A percentile compares a stretch with the other conserved stretches of the same genome.
Conservation (phyloP, 805 yeast genomes). For the Jamesozyma gamospora region DNA sequence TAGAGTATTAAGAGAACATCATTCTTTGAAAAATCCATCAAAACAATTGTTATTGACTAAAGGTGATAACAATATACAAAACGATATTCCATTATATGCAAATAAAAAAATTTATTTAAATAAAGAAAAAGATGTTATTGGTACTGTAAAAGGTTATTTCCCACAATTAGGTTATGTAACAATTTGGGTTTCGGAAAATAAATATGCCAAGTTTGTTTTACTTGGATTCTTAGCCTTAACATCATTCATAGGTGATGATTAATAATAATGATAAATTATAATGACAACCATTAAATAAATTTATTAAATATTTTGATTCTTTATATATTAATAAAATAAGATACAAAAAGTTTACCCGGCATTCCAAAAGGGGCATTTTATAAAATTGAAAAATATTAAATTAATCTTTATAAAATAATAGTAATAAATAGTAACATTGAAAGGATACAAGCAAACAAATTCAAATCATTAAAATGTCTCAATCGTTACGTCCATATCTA, state of each 20-base stretch:
- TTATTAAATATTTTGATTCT: too few species aligned
- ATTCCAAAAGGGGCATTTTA: too few species aligned
- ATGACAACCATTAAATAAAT: too few species aligned
- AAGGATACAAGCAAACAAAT: too few species aligned
- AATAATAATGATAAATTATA: too few species aligned
- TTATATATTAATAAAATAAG: too few species aligned
- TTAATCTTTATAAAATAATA: too few species aligned
- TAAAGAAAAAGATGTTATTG: conserved; percentile 69
- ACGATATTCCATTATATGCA: conserved; percentile 80
- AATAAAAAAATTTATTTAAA: conserved; percentile 66
- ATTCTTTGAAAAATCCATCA: conserved; percentile 23
- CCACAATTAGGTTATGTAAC: conserved; percentile 89
- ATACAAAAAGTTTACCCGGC: too few species aligned
- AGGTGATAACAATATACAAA: conserved; percentile 92
- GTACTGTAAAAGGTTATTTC: conserved; percentile 85
- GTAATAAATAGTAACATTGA: too few species aligned
- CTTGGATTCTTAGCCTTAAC: conserved; percentile 66
- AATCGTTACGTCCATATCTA: conserved; percentile 90
- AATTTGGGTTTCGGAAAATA: conserved; percentile 80
- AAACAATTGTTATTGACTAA: conserved; percentile 77
- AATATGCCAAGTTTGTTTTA: conserved; percentile 68
- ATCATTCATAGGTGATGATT: conserved; percentile 50
- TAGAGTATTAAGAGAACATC: conserved; percentile 80
- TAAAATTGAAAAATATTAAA: too few species aligned
- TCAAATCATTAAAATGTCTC: conserved; percentile 66